phyloP scores from a whole-genome alignment of 768 basidiomycete species.

The Mrakia hoshinonis region DNA sequence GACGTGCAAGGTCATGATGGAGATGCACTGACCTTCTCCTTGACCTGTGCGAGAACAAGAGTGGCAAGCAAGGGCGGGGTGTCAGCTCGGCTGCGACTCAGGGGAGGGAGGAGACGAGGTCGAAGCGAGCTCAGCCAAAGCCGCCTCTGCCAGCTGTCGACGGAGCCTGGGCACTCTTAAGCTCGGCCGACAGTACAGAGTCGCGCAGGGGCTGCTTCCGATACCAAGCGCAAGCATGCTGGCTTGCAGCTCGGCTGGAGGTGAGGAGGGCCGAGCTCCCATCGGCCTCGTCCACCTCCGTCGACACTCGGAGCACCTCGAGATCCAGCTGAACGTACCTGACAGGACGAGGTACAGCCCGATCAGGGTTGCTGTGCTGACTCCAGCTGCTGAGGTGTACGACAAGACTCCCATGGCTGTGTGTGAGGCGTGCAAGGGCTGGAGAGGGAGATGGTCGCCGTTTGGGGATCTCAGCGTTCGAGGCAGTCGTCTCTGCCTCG shows the following conservation, averaged over 20 bases:
- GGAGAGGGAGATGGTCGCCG: neutral
- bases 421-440: neutral
- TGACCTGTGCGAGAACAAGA: slow-evolving; percentile 23
- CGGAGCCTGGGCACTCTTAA: too few species aligned
- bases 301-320: neutral
- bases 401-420: neutral
- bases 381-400: neutral
- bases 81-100: neutral
- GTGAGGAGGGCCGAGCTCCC: slow-evolving; percentile 18
- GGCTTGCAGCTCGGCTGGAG: neutral
- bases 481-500: neutral
- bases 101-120: neutral
- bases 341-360: slow-evolving; percentile 85
- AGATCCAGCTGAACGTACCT: slow-evolving; percentile 47
- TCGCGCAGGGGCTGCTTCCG: too few species aligned
- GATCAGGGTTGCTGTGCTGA: slow-evolving; percentile 43
- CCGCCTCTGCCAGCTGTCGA: neutral
- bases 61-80: neutral
- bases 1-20: neutral
- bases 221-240: too few species aligned
- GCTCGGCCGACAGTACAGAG: too few species aligned
- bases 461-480: neutral
- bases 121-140: neutral
- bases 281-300: slow-evolving; percentile 11
- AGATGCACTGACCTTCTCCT: slow-evolving; percentile 25